phyloP scores from a whole-genome alignment of 140 eudicot genomes.

The Erigeron philadelphicus region DNA sequence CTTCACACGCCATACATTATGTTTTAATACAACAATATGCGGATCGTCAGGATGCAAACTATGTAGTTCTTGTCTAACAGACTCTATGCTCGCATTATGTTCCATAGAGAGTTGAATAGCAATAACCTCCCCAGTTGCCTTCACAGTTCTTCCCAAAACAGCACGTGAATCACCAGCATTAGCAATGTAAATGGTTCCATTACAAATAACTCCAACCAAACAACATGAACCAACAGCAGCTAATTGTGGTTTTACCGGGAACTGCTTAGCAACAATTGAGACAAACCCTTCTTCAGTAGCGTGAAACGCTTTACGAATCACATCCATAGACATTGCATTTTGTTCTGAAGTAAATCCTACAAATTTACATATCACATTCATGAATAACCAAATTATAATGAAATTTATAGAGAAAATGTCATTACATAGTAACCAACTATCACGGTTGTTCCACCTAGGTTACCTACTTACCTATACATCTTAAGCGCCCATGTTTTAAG shows the following conservation, averaged over 20 bases:
- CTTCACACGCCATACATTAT: conserved; percentile 69
- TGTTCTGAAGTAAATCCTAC: conserved; percentile 51
- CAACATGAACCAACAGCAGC: conserved; percentile 69
- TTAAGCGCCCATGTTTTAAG: too few species aligned
- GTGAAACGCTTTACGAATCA: conserved; percentile 49
- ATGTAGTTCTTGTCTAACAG: conserved; percentile 56
- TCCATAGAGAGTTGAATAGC: conserved; percentile 51
- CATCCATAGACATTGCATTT: conserved; percentile 42
- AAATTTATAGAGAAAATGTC: not conserved
- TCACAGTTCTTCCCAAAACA: conserved; percentile 50
- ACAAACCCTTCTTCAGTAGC: conserved; percentile 61
- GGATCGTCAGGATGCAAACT: conserved; percentile 62
- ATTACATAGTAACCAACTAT: too few species aligned
- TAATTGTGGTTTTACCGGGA: conserved; percentile 43
- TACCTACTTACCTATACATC: too few species aligned
- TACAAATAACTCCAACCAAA: conserved; percentile 48
- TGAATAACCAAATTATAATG: not conserved
- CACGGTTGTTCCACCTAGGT: too few species aligned
- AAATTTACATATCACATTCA: not conserved
- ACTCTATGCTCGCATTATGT: conserved; percentile 54
- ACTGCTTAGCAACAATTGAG: conserved; percentile 46
- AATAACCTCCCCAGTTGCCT: conserved; percentile 54
- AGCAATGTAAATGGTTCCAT: conserved; percentile 46
- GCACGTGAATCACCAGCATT: conserved; percentile 67
- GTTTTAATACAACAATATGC: conserved; percentile 51